Conservation (phyloP, 1,284 basidiomycete species). For the Melampsora larici-populina region DNA sequence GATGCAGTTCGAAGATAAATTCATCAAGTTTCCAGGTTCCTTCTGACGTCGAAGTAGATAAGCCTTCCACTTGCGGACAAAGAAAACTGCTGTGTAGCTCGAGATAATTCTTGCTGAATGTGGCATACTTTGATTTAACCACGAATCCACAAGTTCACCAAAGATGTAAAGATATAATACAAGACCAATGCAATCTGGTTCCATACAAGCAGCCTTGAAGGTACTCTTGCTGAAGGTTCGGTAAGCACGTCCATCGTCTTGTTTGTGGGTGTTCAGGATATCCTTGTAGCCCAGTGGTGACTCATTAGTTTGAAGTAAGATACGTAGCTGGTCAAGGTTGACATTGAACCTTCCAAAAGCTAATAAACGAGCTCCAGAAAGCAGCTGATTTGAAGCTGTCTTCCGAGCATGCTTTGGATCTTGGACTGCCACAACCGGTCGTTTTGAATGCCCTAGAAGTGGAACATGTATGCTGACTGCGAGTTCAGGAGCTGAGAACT, state of each 20-base stretch:
- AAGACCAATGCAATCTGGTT: conserved; percentile 11
- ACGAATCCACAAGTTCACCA: conserved; percentile 14
- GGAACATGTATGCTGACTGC: neutral
- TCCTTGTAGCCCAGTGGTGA: neutral
- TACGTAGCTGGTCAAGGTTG: neutral
- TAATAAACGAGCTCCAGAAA: too few relatives aligned
- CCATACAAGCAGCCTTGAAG: neutral
- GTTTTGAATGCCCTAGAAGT: neutral
- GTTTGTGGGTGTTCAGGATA: conserved; percentile 15
- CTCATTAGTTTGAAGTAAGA: neutral
- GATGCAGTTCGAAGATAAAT: conserved; percentile 1
- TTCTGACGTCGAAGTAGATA: neutral
- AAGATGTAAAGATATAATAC: neutral
- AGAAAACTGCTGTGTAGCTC: neutral
- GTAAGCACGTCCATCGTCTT: too few relatives aligned
- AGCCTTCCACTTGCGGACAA: too few relatives aligned
- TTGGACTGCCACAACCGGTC: too few relatives aligned
- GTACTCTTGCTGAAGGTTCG: conserved; percentile 7
- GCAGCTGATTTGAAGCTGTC: too few relatives aligned
- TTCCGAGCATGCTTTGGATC: too few relatives aligned
- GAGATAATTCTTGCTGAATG: conserved; percentile 2
- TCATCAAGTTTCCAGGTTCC: neutral
- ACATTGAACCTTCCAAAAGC: too few relatives aligned
- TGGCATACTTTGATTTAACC: neutral
- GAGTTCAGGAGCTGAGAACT: neutral